Evolutionary conservation across 2,329 filamentous ascomycete species (phyloP).

Genomic region (Knufia petricola): DNA sequence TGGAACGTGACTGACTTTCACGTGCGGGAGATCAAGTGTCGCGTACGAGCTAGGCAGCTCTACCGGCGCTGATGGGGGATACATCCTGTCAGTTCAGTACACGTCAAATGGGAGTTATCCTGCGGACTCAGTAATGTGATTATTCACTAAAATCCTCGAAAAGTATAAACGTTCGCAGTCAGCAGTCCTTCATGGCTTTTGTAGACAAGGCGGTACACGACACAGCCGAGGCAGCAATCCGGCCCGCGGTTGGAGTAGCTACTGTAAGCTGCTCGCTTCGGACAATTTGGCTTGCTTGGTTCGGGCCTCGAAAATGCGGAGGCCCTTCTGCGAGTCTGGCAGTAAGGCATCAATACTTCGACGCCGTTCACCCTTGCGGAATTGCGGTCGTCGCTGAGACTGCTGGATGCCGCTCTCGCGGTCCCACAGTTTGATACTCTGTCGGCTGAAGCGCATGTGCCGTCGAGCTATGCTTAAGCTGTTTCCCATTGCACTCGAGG

Average conservation of each 20-base stretch:
- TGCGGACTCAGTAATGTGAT: neutral
- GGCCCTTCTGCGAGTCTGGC: no score
- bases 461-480: no score
- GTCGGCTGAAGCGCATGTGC: no score
- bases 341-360: no score
- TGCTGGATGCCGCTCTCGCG: no score
- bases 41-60: constrained; percentile 30
- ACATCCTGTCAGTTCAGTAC: constrained; percentile 2
- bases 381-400: no score
- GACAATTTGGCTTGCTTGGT: neutral
- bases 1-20: constrained; percentile 32
- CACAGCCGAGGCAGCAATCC: neutral
- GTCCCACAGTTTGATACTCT: no score
- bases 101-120: neutral
- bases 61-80: constrained; percentile 12
- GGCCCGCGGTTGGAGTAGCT: neutral
- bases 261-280: neutral
- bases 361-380: no score
- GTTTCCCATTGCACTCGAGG: no score
- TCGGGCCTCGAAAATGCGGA: no score
- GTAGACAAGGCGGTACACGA: neutral
- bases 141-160: neutral
- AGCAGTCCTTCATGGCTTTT: neutral
- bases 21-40: constrained; percentile 24
- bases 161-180: neutral